These are phyloP conservation scores for Penicillium manginii DNA, from an alignment of 495 filamentous ascomycete species.

Conservation along the genomic window DNA sequence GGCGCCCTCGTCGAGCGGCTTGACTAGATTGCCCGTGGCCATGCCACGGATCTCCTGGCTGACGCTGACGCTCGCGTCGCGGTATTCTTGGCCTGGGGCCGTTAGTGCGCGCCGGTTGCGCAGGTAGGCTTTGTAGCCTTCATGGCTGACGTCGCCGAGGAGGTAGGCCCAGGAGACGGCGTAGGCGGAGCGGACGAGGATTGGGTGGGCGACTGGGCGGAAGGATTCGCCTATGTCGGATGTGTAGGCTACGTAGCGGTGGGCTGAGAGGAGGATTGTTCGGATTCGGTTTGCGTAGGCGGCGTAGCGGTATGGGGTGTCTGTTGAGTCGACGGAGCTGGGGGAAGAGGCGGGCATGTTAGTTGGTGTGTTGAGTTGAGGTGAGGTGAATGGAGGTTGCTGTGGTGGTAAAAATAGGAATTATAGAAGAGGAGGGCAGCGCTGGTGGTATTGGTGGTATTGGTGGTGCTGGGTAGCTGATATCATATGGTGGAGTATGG, in stretches of 20 bases:
- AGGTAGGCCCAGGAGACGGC: slow-evolving; percentile 92
- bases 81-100: slow-evolving; percentile 45
- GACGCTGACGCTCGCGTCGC: slow-evolving; percentile 41
- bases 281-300: slow-evolving; percentile 86
- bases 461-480: not conserved
- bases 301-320: slow-evolving; percentile 85
- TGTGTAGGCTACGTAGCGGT: slow-evolving; percentile 97
- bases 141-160: slow-evolving; percentile 85
- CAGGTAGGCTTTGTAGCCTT: slow-evolving; percentile 93
- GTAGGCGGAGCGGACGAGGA: slow-evolving; percentile 79
- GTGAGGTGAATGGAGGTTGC: not conserved
- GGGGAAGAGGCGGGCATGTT: slow-evolving; percentile 17
- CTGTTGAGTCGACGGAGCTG: slow-evolving; percentile 80
- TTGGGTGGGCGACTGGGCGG: slow-evolving; percentile 87
- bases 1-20: slow-evolving; percentile 18
- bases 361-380: slow-evolving; percentile 1
- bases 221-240: slow-evolving; percentile 97
- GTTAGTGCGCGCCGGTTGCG: slow-evolving; percentile 67
- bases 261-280: slow-evolving; percentile 86
- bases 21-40: slow-evolving; percentile 41
- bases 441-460: not conserved
- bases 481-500: not conserved
- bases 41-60: slow-evolving; percentile 41
- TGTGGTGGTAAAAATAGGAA: not conserved
- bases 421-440: no score